phyloP scores from a whole-genome alignment of 2,329 filamentous ascomycete genomes.

The Exophiala viscosa region DNA sequence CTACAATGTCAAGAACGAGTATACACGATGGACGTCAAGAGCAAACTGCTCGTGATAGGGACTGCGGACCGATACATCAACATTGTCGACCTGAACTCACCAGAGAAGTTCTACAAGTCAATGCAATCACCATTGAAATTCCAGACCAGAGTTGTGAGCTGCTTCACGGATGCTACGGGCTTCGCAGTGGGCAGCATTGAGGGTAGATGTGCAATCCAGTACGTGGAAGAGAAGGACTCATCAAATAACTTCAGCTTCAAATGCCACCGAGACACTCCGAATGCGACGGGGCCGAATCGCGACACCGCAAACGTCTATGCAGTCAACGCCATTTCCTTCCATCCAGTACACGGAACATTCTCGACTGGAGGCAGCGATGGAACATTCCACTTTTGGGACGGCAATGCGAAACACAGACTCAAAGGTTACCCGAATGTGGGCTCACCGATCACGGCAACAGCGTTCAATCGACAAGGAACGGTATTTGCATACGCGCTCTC shows the following conservation, averaged over 20 bases:
- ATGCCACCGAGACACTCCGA: slow-evolving; percentile 82
- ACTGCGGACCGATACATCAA: slow-evolving; percentile 97
- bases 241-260: slow-evolving; percentile 98
- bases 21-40: slow-evolving; percentile 87
- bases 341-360: slow-evolving; percentile 96
- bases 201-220: slow-evolving; percentile 95
- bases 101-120: slow-evolving; percentile 90
- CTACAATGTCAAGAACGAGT: slow-evolving; percentile 52
- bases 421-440: slow-evolving; percentile 84
- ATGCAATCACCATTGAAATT: slow-evolving; percentile 95
- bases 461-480: slow-evolving; percentile 81
- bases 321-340: slow-evolving; percentile 97
- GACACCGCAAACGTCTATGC: slow-evolving; percentile 86
- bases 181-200: slow-evolving; percentile 97
- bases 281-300: slow-evolving; percentile 44
- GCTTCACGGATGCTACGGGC: slow-evolving; percentile 85
- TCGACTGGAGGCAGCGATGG: slow-evolving; percentile 93
- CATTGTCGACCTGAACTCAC: slow-evolving; percentile 84
- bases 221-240: slow-evolving; percentile 92
- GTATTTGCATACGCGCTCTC: slow-evolving; percentile 88
- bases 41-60: slow-evolving; percentile 83
- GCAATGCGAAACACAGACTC: slow-evolving; percentile 80
- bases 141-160: slow-evolving; percentile 93
- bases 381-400: slow-evolving; percentile 77
- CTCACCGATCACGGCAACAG: slow-evolving; percentile 82